These are phyloP conservation scores for Hypomyces perniciosus DNA, from an alignment of 2,329 filamentous ascomycete species.

Conservation along the genomic window DNA sequence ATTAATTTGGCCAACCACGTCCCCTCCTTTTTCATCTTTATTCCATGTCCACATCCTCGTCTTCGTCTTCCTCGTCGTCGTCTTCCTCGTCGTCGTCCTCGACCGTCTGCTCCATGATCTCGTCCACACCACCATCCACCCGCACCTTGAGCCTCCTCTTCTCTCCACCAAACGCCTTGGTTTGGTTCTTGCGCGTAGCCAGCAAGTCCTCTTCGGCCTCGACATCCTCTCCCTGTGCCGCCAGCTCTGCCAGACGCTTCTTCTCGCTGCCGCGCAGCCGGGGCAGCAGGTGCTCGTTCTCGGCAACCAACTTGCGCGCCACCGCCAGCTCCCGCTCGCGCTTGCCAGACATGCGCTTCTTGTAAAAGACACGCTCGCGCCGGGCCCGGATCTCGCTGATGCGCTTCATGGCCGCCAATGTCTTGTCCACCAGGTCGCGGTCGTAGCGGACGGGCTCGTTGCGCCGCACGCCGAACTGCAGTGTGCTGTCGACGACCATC, in stretches of 20 bases:
- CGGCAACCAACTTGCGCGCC: conserved; percentile 81
- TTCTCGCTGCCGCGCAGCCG: conserved; percentile 60
- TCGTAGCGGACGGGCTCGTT: conserved; percentile 96
- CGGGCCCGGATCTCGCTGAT: conserved; percentile 77
- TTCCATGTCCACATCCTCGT: conserved; percentile 29
- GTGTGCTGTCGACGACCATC: conserved; percentile 88
- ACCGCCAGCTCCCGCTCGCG: conserved; percentile 71
- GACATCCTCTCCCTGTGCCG: conserved; percentile 39
- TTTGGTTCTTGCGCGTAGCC: conserved; percentile 23
- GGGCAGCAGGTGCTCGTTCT: conserved; percentile 89
- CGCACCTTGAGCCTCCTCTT: conserved; percentile 34
- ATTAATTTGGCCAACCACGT: conserved; percentile 4
- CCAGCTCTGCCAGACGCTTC: conserved; percentile 51
- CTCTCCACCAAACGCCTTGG: conserved; percentile 38
- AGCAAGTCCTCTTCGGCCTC: conserved; percentile 37
- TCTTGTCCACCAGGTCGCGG: conserved; percentile 81
- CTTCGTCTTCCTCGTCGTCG: conserved; percentile 19
- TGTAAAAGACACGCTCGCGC: conserved; percentile 89
- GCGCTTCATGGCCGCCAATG: conserved; percentile 86
- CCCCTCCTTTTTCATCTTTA: conserved; percentile 3
- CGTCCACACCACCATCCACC: conserved; percentile 31
- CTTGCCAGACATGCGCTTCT: conserved; percentile 87
- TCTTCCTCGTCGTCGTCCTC: conserved; percentile 20
- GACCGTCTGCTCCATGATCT: conserved; percentile 10
- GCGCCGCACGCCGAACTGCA: conserved; percentile 86